Percentiles rank a stretch among this genome's conserved stretches.
Conservation (phyloP, 805 yeast species). For the Helenozyma rhizophorensis region DNA sequence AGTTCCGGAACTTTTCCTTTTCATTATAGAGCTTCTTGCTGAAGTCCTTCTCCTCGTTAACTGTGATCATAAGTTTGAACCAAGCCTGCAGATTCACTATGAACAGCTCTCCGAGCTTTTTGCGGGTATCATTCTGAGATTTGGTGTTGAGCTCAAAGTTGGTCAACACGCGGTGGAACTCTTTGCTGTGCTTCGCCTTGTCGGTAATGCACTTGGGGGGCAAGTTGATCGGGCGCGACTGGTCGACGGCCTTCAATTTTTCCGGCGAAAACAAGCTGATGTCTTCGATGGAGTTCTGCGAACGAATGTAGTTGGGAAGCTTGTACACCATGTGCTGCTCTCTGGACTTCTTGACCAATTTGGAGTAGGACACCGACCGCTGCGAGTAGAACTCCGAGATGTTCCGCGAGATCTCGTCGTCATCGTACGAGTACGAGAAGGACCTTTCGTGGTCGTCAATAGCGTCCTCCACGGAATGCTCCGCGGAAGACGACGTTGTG, state of each 20-base stretch:
- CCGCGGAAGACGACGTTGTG: constrained; percentile 3
- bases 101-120: constrained; percentile 15
- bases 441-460: constrained; percentile 7
- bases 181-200: constrained; percentile 50
- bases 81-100: constrained; percentile 24
- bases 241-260: constrained; percentile 50
- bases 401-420: constrained; percentile 34
- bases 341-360: constrained; percentile 28
- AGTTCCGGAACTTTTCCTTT: constrained; percentile 26
- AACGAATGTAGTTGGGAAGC: constrained; percentile 34
- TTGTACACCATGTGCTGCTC: constrained; percentile 31
- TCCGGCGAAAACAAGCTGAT: constrained; percentile 51
- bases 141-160: constrained; percentile 33
- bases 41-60: constrained; percentile 19
- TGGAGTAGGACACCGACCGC: constrained; percentile 31
- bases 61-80: constrained; percentile 19
- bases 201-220: constrained; percentile 62
- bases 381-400: constrained; percentile 34
- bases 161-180: constrained; percentile 44
- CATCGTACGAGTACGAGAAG: constrained; percentile 13
- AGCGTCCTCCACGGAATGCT: constrained; percentile 2
- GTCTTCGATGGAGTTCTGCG: constrained; percentile 29
- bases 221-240: constrained; percentile 65
- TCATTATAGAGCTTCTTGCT: constrained; percentile 23
- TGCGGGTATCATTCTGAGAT: constrained; percentile 16